Evolutionary conservation across 768 basidiomycete genomes (phyloP), one percentile per base, ranked within the genome.

Genomic region (Amanita pallidorosea): DNA sequence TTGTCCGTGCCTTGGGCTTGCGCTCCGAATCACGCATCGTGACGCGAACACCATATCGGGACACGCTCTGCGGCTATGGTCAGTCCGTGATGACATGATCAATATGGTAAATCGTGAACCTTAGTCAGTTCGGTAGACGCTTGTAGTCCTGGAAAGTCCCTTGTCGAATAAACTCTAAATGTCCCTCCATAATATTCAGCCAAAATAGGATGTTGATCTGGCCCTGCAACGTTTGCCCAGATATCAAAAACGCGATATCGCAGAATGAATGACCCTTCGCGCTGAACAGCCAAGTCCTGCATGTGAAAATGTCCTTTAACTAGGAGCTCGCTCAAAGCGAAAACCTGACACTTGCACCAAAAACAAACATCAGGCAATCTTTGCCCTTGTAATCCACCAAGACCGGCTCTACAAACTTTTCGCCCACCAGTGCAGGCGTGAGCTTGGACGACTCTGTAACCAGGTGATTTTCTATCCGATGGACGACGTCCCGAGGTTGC

Each of bases 231-330:
- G 53, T 60, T 45, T 58, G 76, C 68, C 63, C 74, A 63, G 22
- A 87, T 67, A 61, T 85, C 81, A 64, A 86, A 83, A 45, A 73
- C 72, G 53, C 85, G 76, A 60, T 86, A 87, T n/a, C 85, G 77
- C 53, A 85, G 67, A 56, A 80, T 71, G 61, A 85, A 87, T 29
- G 70, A 72, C 31, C 84, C 84, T 62, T 83, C 81, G 29, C 71
- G 68, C 58, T 75, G 75, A 51, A 86, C 82, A 13, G 85, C 81
- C 20, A 86, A 64, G 53, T 86, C 83, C 85, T 86, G 61, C 50
- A 20, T 53, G 54, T 36, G 22, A 49, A 35, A 49, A 45, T 23
- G n/a, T 6, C 8, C 12, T 36, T 51, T 55, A 53, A 47, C 51
- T 22, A 31, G 15, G 29, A 44, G 31, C 25, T 46, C 33, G 3